A percentile compares a stretch with the other conserved stretches of the same genome.
Conservation (phyloP, 305 asterid genomes). For the Nicotiana rustica region DNA sequence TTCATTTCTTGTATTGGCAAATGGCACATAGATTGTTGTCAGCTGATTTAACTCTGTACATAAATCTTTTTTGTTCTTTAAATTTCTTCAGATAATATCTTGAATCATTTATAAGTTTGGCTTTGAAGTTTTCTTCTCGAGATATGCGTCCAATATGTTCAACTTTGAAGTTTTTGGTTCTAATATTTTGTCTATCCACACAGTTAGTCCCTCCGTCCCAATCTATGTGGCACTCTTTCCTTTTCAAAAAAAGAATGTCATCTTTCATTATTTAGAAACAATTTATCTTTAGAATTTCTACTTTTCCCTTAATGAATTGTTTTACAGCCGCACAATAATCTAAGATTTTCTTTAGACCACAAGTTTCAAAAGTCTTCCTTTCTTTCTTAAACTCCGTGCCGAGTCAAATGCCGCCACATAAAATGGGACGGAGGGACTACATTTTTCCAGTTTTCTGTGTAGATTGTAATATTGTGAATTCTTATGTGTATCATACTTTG, state of each 20-base stretch:
- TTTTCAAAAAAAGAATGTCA: no score
- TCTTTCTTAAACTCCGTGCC: no score
- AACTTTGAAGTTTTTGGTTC: not conserved
- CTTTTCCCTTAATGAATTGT: no score
- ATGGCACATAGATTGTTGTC: not conserved
- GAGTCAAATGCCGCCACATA: no score
- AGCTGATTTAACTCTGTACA: not conserved
- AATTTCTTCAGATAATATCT: not conserved
- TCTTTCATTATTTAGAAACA: no score
- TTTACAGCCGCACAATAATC: no score
- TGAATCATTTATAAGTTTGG: not conserved
- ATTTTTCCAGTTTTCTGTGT: not conserved
- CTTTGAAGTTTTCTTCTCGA: not conserved
- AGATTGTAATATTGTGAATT: conserved; percentile 31
- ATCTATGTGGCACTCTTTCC: no score
- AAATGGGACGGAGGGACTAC: no score
- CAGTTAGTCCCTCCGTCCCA: not conserved
- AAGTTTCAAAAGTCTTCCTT: no score
- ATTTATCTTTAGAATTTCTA: no score
- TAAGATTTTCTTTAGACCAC: no score
- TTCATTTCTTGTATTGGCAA: not conserved
- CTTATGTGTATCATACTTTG: conserved; percentile 45
- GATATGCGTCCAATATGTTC: conserved; percentile 1
- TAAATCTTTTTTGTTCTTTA: not conserved
- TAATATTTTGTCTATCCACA: not conserved